Evolutionary conservation across 352 stramenopile genomes (phyloP).

Genomic region (Phytophthora ramorum): DNA sequence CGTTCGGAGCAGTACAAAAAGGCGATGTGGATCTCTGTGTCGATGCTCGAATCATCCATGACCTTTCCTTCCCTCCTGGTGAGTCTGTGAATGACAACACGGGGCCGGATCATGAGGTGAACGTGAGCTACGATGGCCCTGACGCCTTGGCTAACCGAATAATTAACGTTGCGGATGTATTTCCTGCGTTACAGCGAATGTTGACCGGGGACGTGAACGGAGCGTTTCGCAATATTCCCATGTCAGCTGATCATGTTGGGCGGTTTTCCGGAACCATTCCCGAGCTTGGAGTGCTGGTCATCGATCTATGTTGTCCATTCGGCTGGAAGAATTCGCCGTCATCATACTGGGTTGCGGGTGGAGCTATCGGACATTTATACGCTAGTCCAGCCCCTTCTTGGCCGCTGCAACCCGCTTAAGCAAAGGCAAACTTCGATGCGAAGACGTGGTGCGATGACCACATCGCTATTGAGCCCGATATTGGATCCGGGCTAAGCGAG

Average conservation of each 20-base stretch:
- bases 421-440: conserved; percentile 1
- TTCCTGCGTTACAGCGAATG: background rate
- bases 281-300: conserved; percentile 3
- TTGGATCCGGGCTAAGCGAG: conserved; percentile 12
- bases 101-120: background rate
- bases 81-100: conserved; percentile 23
- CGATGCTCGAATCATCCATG: conserved; percentile 22
- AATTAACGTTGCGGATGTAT: conserved; percentile 1
- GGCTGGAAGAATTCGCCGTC: conserved; percentile 16
- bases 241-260: conserved; percentile 4
- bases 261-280: conserved; percentile 11
- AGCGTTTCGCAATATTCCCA: conserved; percentile 4
- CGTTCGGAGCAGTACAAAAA: conserved; percentile 24
- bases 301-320: conserved; percentile 16
- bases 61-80: conserved; percentile 10
- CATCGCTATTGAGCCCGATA: conserved; percentile 23
- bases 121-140: conserved; percentile 4
- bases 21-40: conserved; percentile 1
- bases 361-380: no score
- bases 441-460: conserved; percentile 30
- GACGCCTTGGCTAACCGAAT: conserved; percentile 1
- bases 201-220: conserved; percentile 12
- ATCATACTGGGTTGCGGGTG: conserved; percentile 6
- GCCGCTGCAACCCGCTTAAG: background rate
- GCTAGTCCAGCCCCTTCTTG: background rate